Evolutionary conservation across 2,329 filamentous ascomycete species (phyloP).

Genomic region (Sporothrix globosa): DNA sequence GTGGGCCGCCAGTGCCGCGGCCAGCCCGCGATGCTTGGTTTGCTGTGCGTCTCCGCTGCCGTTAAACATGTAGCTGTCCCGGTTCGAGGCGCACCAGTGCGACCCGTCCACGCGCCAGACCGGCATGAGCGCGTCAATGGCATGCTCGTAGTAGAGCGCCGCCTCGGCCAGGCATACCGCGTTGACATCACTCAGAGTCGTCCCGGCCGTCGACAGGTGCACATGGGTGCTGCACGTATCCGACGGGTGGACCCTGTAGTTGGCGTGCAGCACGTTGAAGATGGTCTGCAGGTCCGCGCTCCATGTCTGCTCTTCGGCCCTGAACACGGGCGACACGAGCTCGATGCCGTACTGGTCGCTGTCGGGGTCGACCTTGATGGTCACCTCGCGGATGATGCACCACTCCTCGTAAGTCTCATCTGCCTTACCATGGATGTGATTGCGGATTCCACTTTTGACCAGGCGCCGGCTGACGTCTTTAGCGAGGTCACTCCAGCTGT

Average conservation of each 20-base stretch:
- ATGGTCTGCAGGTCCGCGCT: slow-evolving; percentile 41
- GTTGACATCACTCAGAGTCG: slow-evolving; percentile 40
- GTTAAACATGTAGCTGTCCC: slow-evolving; percentile 39
- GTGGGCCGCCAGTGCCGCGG: not conserved
- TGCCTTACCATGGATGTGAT: slow-evolving; percentile 43
- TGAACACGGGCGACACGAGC: slow-evolving; percentile 45
- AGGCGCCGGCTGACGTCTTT: slow-evolving; percentile 44
- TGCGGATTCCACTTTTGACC: slow-evolving; percentile 42
- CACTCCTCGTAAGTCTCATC: slow-evolving; percentile 45
- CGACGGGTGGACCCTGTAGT: slow-evolving; percentile 39
- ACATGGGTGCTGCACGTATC: slow-evolving; percentile 46
- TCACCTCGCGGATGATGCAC: slow-evolving; percentile 47
- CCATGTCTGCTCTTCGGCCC: slow-evolving; percentile 39
- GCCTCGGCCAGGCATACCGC: slow-evolving; percentile 41
- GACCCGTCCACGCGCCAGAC: slow-evolving; percentile 33
- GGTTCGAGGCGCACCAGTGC: slow-evolving; percentile 47
- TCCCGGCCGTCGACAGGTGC: slow-evolving; percentile 42
- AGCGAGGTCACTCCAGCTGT: slow-evolving; percentile 44
- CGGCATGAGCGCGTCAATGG: slow-evolving; percentile 44
- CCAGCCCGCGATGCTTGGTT: not conserved
- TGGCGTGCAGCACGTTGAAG: slow-evolving; percentile 40
- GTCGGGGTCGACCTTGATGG: slow-evolving; percentile 42
- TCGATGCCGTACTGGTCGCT: slow-evolving; percentile 42
- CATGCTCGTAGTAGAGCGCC: slow-evolving; percentile 44
- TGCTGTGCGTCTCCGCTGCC: slow-evolving; percentile 35